Base-by-base conservation (phyloP, 768 basidiomycete species). In the Brasilioporus rufonigricans region DNA sequence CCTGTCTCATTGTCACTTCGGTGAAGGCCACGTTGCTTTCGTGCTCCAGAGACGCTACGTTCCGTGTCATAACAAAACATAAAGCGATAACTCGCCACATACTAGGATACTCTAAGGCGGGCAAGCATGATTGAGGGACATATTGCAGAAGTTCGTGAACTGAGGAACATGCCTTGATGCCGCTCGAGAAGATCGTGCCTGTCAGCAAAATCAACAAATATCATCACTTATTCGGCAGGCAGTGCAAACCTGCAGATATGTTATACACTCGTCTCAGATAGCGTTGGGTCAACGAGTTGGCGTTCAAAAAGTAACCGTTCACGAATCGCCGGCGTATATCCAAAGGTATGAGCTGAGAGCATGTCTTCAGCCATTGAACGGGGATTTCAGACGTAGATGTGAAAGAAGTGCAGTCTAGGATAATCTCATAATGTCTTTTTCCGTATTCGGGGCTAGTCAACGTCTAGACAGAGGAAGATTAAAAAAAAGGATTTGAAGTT, bases 361-460 rank as follows among this genome's bases (percentile, higher is more conserved):
- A 86, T 50, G 83, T 87, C 68, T 87, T 90, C 44, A 93, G 65
- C 87, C 88, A 91, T 57, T 89, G 86, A 10, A 89, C 73, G 0
- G 93, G 92, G 9, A 93, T 75, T 69, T 93, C 89, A 0, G 90
- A 89, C 11, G 80, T 78, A 2, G 86, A 77, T 4, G 83, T 78
- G 66, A 93, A 93, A 10, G 79, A 80, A 33, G 91, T 93, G 71
- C 87, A 92, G 61, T 95, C 92, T 31, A 93, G 65, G 58, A 95
- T 80, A 45, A 95, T 73, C 44, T 92, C 88, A 64, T 86, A 90
- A 4, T 65, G 55, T 27, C 78, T 78, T 43, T 77, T 71, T 39
- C 70, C 72, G 66, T 85, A 80, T 16, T 65, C 69, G 8, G 80
- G 70, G 9, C 76, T 73, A 14, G 75, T 77, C 50, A 90, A 62